Evolutionary conservation across 495 filamentous ascomycete species (phyloP).

Genomic region (Aspergillus panamensis): DNA sequence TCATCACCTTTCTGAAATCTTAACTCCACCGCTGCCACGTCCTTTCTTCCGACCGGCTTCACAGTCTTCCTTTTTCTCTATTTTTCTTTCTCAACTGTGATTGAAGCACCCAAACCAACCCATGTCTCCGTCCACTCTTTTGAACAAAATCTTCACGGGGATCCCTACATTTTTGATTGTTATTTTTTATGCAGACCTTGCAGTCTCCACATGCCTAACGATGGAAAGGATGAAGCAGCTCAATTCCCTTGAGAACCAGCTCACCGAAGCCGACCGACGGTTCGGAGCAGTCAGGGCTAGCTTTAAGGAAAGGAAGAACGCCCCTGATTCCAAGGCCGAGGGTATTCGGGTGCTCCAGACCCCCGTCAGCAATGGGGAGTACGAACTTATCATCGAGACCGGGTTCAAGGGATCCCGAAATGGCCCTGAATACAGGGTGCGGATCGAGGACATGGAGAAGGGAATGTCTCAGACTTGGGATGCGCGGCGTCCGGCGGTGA

Average conservation of each 20-base stretch:
- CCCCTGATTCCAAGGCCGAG: neutral
- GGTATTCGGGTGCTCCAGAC: neutral
- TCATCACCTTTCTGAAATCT: neutral
- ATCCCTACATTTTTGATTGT: neutral
- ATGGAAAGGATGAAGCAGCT: constrained; percentile 1
- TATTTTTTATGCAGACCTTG: neutral
- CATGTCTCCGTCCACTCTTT: neutral
- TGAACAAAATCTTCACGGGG: neutral
- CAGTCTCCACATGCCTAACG: neutral
- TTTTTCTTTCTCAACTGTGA: neutral
- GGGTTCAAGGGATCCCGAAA: neutral
- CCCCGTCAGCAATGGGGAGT: neutral
- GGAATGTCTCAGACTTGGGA: neutral
- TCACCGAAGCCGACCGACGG: neutral
- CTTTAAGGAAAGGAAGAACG: constrained; percentile 3
- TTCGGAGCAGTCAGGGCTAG: neutral
- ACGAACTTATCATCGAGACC: neutral
- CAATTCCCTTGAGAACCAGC: neutral
- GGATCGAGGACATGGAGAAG: constrained; percentile 2
- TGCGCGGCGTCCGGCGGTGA: neutral
- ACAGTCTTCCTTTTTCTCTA: neutral
- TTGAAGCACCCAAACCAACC: neutral
- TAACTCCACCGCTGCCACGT: neutral
- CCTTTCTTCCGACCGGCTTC: neutral
- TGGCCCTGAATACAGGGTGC: neutral